Base-by-base conservation (phyloP, 2,329 filamentous ascomycete species). In the Apiospora arundinis region DNA sequence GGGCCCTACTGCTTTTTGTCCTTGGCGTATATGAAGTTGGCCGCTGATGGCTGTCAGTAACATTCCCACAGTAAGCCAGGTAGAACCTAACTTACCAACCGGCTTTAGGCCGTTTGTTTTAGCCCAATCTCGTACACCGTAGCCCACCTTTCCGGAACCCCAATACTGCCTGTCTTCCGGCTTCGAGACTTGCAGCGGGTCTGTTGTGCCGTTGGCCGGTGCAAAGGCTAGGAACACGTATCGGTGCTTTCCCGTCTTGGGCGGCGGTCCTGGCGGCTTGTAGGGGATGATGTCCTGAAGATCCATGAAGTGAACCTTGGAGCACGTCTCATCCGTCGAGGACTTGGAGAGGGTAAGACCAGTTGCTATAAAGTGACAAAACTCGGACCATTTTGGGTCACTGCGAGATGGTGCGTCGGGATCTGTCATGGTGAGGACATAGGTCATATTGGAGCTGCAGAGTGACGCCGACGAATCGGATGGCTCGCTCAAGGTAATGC, bases 341-440 rank as follows among this genome's bases (percentile, higher is more conserved):
- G 74, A 73, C 0, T 76, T 71, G 1, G 76, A 75, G 8, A 75
- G 65, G 3, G 73, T 69, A 28, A 82, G 70, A 28, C 79, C 79
- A 0, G 81, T 81, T 4, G 81, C 80, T 66, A 85, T 81, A 82
- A 83, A 85, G 75, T 85, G 84, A 73, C 83, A 86, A 75, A 84
- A 80, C 77, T 86, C 84, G 8, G 82, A 81, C 82, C 82, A 85
- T 70, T 82, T 80, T 2, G 83, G 83, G 70, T 85, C 75, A 52
- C 82, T 77, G 4, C 82, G 80, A 0, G 83, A 83, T 0, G 82
- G 82, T 0, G 83, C 84, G 69, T 86, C 83, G 0, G 84, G 84
- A 74, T 85, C 84, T 4, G 82, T 84, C 7, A 85, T 74, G 5
- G 79, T 75, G 67, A 83, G 72, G 7, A 77, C 75, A 70, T 81